These are phyloP conservation scores for Aspergillus texensis DNA, from an alignment of 2,329 filamentous ascomycete species.

Conservation along the genomic window DNA sequence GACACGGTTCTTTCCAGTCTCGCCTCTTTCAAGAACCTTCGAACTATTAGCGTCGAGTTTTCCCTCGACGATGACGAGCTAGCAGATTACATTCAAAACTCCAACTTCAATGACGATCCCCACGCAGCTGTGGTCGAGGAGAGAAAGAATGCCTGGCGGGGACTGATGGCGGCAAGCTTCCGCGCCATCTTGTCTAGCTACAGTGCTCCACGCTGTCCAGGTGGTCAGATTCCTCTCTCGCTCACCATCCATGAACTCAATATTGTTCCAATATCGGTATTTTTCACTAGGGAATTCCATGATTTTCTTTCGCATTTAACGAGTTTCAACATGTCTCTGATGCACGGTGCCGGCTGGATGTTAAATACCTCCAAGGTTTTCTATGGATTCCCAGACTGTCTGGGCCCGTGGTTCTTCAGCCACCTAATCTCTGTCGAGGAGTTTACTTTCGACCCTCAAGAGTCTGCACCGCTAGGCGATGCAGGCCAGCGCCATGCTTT, in stretches of 20 bases:
- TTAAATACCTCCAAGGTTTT: constrained; percentile 3
- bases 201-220: neutral
- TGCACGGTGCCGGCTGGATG: constrained; percentile 2
- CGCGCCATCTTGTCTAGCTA: neutral
- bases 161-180: constrained; percentile 3
- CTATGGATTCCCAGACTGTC: neutral
- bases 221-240: neutral
- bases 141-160: neutral
- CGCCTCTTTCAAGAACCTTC: neutral
- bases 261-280: neutral
- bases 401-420: constrained; percentile 4
- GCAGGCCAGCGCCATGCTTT: neutral
- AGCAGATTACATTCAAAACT: neutral
- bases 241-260: constrained; percentile 1
- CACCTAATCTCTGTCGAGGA: constrained; percentile 3
- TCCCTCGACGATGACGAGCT: neutral
- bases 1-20: neutral
- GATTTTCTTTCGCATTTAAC: neutral
- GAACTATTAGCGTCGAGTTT: neutral
- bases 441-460: constrained; percentile 5
- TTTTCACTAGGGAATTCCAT: neutral
- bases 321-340: neutral
- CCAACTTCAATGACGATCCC: neutral
- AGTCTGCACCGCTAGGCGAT: neutral
- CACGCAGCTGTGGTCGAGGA: neutral